A percentile compares a stretch with the other conserved stretches of the same genome.
phyloP scores from a whole-genome alignment of 495 filamentous ascomycete genomes.

The Cetradonia linearis region DNA sequence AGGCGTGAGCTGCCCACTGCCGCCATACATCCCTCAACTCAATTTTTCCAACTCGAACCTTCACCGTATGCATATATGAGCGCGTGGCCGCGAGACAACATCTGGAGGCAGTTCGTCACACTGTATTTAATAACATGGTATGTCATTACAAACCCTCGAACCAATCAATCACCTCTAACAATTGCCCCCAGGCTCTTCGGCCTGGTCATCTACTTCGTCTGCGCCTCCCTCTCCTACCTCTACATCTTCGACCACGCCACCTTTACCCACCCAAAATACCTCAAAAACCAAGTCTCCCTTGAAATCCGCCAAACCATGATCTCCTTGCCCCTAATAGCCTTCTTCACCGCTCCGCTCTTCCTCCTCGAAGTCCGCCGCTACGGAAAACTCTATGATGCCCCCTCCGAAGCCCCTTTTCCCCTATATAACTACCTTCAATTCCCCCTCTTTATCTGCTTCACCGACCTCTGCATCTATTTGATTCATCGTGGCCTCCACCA shows the following conservation, averaged over 20 bases:
- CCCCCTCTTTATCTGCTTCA: slow-evolving; percentile 85
- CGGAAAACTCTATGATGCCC: slow-evolving; percentile 74
- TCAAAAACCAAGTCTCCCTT: slow-evolving; percentile 81
- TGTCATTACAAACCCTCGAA: slow-evolving; percentile 20
- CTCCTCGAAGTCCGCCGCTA: slow-evolving; percentile 75
- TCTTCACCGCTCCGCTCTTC: slow-evolving; percentile 77
- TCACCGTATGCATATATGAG: slow-evolving; percentile 74
- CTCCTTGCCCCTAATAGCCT: slow-evolving; percentile 72
- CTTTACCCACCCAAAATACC: slow-evolving; percentile 84
- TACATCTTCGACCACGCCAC: slow-evolving; percentile 92
- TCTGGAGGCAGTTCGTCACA: slow-evolving; percentile 63
- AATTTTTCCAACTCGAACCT: slow-evolving; percentile 60
- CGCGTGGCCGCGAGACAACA: slow-evolving; percentile 67
- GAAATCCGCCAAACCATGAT: slow-evolving; percentile 72
- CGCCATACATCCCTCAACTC: slow-evolving; percentile 59
- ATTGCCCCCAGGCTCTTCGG: slow-evolving; percentile 64
- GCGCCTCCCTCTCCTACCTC: slow-evolving; percentile 71
- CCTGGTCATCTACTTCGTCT: slow-evolving; percentile 71
- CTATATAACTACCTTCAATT: slow-evolving; percentile 81
- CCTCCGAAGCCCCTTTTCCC: slow-evolving; percentile 57
- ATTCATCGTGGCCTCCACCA: slow-evolving; percentile 89
- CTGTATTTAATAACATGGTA: slow-evolving; percentile 83
- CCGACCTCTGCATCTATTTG: slow-evolving; percentile 89
- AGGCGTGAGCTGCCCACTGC: slow-evolving; percentile 37
- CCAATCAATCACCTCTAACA: neutral